phyloP scores from a whole-genome alignment of 331 rosid species.

The Prunus yedoensis region DNA sequence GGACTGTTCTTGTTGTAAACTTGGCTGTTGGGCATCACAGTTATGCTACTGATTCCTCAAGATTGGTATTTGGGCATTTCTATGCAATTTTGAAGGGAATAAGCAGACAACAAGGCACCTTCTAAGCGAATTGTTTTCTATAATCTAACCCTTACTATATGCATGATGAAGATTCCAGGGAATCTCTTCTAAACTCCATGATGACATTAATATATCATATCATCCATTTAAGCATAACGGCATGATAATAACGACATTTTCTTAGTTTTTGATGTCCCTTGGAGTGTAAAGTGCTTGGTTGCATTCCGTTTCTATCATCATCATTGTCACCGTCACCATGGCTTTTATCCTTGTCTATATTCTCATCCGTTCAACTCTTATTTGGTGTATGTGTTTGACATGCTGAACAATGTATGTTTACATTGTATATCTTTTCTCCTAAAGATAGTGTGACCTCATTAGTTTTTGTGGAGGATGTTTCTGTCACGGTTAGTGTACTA shows the following conservation, averaged over 20 bases:
- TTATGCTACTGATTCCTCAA: background rate
- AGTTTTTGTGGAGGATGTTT: background rate
- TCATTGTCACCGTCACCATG: background rate
- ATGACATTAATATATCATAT: background rate
- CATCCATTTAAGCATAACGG: background rate
- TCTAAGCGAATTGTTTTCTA: constrained; percentile 3
- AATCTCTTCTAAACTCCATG: background rate
- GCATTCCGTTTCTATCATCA: background rate
- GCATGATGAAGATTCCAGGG: background rate
- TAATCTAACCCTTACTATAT: background rate
- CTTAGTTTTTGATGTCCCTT: background rate
- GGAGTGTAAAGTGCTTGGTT: background rate
- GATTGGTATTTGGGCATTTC: background rate
- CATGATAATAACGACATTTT: background rate
- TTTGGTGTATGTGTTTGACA: background rate
- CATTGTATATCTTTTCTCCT: background rate
- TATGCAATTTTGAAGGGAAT: background rate
- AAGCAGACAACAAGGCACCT: background rate
- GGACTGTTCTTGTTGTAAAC: background rate
- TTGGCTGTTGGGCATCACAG: background rate
- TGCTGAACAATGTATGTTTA: background rate
- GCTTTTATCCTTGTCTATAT: background rate
- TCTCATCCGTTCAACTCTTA: background rate
- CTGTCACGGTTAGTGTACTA: background rate
- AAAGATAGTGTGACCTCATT: background rate